These are phyloP conservation scores for Pythium rishiriense DNA, from an alignment of 352 stramenopile species.

Conservation along the genomic window DNA sequence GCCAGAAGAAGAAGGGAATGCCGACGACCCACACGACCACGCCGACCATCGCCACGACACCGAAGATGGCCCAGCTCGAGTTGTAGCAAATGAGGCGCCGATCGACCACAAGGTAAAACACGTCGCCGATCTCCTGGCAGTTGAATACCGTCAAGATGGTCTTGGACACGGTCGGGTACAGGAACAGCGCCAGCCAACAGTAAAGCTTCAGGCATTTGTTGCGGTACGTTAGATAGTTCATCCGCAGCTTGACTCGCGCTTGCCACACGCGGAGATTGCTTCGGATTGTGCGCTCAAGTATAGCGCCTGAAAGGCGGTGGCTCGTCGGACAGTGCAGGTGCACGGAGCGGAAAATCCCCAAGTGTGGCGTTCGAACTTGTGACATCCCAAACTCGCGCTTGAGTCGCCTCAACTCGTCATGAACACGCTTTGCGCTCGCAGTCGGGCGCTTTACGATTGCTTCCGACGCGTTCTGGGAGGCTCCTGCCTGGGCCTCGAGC, in stretches of 20 bases:
- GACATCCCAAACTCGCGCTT: slow-evolving; percentile 78
- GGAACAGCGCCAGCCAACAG: slow-evolving; percentile 70
- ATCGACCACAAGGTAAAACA: slow-evolving; percentile 65
- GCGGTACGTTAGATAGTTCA: slow-evolving; percentile 83
- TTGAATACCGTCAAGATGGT: slow-evolving; percentile 83
- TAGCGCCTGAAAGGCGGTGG: slow-evolving; percentile 41
- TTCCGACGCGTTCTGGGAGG: not conserved
- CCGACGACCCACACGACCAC: slow-evolving; percentile 72
- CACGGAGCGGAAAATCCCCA: slow-evolving; percentile 59
- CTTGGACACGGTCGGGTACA: slow-evolving; percentile 80
- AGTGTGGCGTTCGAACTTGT: slow-evolving; percentile 63
- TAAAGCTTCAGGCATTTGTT: slow-evolving; percentile 82
- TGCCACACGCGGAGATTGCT: slow-evolving; percentile 79
- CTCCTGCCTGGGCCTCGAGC: not conserved
- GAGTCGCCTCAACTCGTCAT: slow-evolving; percentile 38
- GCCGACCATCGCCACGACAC: slow-evolving; percentile 49
- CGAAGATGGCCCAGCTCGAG: slow-evolving; percentile 62
- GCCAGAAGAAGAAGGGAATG: slow-evolving; percentile 78
- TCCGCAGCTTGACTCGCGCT: slow-evolving; percentile 71
- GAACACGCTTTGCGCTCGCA: slow-evolving; percentile 11
- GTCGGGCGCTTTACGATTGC: not conserved
- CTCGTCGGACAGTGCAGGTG: slow-evolving; percentile 55
- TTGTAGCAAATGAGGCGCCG: slow-evolving; percentile 75
- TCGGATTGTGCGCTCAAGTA: slow-evolving; percentile 66
- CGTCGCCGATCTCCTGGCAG: slow-evolving; percentile 65